Base-by-base conservation (phyloP, 2,329 filamentous ascomycete species). In the Parastagonospora avenae region DNA sequence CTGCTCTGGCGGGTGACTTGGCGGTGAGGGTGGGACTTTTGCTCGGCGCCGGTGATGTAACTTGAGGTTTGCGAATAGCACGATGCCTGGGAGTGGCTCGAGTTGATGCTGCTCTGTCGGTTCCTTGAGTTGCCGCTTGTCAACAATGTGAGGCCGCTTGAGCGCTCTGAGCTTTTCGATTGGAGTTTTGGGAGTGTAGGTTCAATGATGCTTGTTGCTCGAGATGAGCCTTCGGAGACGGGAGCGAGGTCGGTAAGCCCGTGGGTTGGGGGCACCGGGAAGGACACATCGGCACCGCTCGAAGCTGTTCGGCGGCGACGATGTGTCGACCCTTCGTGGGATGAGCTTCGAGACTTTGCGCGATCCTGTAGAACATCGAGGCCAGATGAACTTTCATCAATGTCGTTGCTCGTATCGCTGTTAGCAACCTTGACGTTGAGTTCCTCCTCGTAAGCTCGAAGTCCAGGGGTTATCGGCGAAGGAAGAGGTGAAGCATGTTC, bases 381-480 rank as follows among this genome's bases (percentile, higher is more conserved):
- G 53, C 62, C 3, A 66, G 60, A 3, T 63, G 56, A 12, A 66
- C 46, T 5, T 9, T 72, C 70, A 8, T 73, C 70, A 29, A 48
- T 46, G 7, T 72, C 69, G 27, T 67, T 67, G 45, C 63, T 64
- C 9, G 58, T 64, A 16, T 73, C 71, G 47, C 72, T 75, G 45
- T 60, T 64, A 7, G 70, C 72, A 10, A 74, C 71, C 48, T 72
- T 73, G 29, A 74, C 70, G 9, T 57, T 47, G 8, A 73, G 52
- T 27, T 68, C 69, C 11, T 45, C 48, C 29, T 71, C 68, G 7
- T 60, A 64, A 4, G 55, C 43, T 14, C 64, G 63, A 24, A 62
- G 57, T 9, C 67, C 65, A 4, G 72, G 72, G 1, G 72, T 74
- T n/a, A 72, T 50, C 0, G 72, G 72, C 1, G 71, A 74, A 10